phyloP scores from a whole-genome alignment of 2,329 filamentous ascomycete genomes.

The Phyllosticta citriasiana region DNA sequence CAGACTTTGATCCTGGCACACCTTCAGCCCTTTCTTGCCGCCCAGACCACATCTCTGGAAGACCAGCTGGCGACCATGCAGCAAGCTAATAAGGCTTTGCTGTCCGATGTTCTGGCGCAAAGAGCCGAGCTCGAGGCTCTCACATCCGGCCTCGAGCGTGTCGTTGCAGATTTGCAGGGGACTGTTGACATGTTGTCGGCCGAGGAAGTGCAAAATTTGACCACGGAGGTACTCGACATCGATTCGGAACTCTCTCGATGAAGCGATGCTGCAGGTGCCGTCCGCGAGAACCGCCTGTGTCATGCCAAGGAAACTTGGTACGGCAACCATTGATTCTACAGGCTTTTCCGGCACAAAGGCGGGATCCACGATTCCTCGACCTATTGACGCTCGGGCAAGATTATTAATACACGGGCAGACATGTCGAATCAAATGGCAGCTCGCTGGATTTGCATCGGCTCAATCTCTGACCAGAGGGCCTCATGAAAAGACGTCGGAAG shows the following conservation, averaged over 20 bases:
- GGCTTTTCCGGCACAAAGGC: too few relatives aligned
- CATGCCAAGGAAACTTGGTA: too few relatives aligned
- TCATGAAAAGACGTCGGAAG: too few relatives aligned
- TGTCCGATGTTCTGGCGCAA: constrained; percentile 43
- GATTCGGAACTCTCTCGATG: constrained; percentile 13
- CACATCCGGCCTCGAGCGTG: constrained; percentile 44
- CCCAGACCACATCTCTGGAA: constrained; percentile 40
- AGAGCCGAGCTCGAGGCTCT: constrained; percentile 47
- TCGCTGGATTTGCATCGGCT: too few relatives aligned
- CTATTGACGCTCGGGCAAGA: too few relatives aligned
- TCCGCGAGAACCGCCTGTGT: not conserved
- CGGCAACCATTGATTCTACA: too few relatives aligned
- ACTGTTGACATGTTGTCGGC: constrained; percentile 32
- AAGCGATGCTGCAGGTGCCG: not conserved
- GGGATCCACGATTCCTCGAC: too few relatives aligned
- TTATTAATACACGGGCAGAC: too few relatives aligned
- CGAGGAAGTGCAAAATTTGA: constrained; percentile 26
- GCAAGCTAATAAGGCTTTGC: constrained; percentile 42
- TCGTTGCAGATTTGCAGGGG: constrained; percentile 48
- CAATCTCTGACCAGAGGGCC: too few relatives aligned
- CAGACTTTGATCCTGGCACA: constrained; percentile 49
- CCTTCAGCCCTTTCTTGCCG: constrained; percentile 45
- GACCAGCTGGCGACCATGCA: constrained; percentile 41
- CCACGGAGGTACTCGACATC: constrained; percentile 24
- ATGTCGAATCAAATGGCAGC: too few relatives aligned